A percentile compares a stretch with the other conserved stretches of the same genome.
These are phyloP conservation scores for Craterostigma plantagineum DNA, from an alignment of 257 asterid species.

Conservation along the genomic window DNA sequence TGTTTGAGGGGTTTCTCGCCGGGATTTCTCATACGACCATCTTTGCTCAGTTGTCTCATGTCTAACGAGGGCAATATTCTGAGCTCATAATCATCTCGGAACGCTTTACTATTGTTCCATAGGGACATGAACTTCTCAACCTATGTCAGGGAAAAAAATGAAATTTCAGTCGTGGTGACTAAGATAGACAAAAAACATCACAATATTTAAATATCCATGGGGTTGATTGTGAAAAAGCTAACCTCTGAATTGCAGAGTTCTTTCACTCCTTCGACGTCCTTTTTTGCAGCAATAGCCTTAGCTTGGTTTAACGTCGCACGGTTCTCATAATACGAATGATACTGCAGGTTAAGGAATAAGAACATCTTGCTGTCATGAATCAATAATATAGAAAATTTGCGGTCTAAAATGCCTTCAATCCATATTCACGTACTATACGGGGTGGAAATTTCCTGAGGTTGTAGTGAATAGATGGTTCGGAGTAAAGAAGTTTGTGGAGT, in stretches of 20 bases:
- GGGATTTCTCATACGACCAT: slow-evolving; percentile 53
- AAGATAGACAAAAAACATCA: too few relatives aligned
- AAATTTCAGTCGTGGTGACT: too few relatives aligned
- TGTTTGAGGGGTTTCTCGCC: slow-evolving; percentile 42
- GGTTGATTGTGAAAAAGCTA: background rate
- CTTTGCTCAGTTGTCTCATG: slow-evolving; percentile 42
- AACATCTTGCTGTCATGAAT: too few relatives aligned
- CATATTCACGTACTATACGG: background rate
- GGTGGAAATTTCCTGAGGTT: background rate
- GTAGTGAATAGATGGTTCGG: too few relatives aligned
- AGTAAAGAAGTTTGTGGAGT: too few relatives aligned
- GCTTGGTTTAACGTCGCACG: slow-evolving; percentile 34
- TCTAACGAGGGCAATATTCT: slow-evolving; percentile 52
- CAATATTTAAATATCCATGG: too few relatives aligned
- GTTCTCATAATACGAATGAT: slow-evolving; percentile 35
- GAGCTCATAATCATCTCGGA: slow-evolving; percentile 47
- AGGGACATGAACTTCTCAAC: slow-evolving; percentile 42
- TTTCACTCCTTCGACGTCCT: slow-evolving; percentile 40
- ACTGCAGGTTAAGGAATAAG: slow-evolving; percentile 22
- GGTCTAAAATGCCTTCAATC: too few relatives aligned
- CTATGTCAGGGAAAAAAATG: slow-evolving; percentile 12
- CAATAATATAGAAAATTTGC: too few relatives aligned
- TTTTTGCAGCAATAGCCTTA: slow-evolving; percentile 43
- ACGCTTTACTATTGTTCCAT: slow-evolving; percentile 30
- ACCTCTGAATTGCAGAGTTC: slow-evolving; percentile 50